phyloP scores from a whole-genome alignment of 768 basidiomycete species.

The Gymnopilus dilepis region DNA sequence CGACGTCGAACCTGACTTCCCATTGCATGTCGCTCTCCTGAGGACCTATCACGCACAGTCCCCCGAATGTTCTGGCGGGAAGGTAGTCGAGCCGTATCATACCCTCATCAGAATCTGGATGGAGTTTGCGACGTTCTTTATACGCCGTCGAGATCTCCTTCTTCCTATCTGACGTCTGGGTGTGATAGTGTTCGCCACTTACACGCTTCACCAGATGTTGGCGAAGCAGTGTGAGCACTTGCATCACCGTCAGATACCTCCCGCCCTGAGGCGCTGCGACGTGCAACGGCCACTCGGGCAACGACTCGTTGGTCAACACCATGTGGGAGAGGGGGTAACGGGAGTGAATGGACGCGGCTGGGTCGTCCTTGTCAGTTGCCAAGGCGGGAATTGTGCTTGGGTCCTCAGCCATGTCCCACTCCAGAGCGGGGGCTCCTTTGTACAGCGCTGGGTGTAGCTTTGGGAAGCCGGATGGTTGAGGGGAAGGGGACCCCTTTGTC shows the following conservation, averaged over 20 bases:
- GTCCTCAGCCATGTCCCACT: conserved; percentile 8
- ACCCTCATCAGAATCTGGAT: neutral
- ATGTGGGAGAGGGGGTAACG: neutral
- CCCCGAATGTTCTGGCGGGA: neutral
- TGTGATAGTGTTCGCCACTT: neutral
- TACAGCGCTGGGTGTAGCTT: conserved; percentile 5
- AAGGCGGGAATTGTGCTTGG: neutral
- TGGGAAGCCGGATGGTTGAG: neutral
- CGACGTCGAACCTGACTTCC: neutral
- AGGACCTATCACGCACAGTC: neutral
- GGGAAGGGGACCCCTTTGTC: neutral
- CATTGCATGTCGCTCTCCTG: neutral
- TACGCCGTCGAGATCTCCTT: neutral
- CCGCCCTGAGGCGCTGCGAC: neutral
- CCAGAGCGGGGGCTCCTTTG: neutral
- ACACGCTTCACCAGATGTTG: conserved; percentile 6
- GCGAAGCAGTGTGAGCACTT: neutral
- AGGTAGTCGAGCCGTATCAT: conserved; percentile 6
- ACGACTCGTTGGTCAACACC: neutral
- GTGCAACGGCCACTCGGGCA: conserved; percentile 6
- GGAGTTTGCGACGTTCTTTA: neutral
- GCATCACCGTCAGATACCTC: conserved; percentile 4
- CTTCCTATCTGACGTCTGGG: neutral
- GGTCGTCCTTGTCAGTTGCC: conserved; percentile 2
- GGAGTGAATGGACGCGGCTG: neutral